These are phyloP conservation scores for Stagonosporopsis chrysanthemi DNA, from an alignment of 2,329 filamentous ascomycete genomes.

Conservation along the genomic window DNA sequence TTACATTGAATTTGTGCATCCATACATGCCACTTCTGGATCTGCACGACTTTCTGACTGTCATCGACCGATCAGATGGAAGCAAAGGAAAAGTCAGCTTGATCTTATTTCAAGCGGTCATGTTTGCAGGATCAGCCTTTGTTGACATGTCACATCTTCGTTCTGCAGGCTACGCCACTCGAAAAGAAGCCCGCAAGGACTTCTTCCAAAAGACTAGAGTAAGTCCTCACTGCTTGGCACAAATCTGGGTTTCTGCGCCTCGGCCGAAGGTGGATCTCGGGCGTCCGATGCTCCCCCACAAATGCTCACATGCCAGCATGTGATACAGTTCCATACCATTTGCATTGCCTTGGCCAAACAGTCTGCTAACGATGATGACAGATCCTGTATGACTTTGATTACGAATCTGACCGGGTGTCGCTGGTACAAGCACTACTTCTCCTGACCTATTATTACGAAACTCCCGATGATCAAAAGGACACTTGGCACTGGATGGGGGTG, in stretches of 20 bases:
- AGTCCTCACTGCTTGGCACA: conserved; percentile 46
- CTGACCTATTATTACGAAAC: conserved; percentile 99
- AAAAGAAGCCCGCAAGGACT: conserved; percentile 83
- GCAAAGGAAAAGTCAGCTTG: conserved; percentile 77
- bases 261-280: conserved; percentile 20
- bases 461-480: conserved; percentile 95
- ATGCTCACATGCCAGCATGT: conserved; percentile 22
- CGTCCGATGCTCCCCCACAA: conserved; percentile 5
- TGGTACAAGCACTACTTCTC: conserved; percentile 86
- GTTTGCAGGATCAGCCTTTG: conserved; percentile 90
- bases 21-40: conserved; percentile 89
- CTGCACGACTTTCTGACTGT: conserved; percentile 66
- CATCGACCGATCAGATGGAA: conserved; percentile 72
- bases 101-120: conserved; percentile 93
- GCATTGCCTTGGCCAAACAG: background rate
- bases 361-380: conserved; percentile 50
- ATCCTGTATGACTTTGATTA: conserved; percentile 95
- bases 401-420: conserved; percentile 84
- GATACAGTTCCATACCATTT: background rate
- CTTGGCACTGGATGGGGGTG: conserved; percentile 98
- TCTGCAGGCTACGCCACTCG: conserved; percentile 79
- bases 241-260: conserved; percentile 10
- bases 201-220: conserved; percentile 88
- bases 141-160: conserved; percentile 78
- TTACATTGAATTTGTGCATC: conserved; percentile 89